Evolutionary conservation across 345 rosid genomes (phyloP), one percentile per base, ranked within the genome.

Genomic region (Arabidopsis thaliana): DNA sequence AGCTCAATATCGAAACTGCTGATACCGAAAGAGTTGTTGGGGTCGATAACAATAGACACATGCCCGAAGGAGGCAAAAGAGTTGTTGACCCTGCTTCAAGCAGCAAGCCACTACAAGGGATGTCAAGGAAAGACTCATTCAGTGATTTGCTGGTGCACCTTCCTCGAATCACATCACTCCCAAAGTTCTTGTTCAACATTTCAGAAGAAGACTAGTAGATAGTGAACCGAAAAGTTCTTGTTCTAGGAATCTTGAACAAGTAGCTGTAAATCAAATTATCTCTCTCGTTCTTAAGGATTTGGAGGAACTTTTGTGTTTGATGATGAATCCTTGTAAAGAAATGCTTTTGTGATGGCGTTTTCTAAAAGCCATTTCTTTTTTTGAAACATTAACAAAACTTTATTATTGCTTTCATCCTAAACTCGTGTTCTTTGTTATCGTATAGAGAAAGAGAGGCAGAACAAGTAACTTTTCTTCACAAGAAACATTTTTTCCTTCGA

Each of bases 51-150:
- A 60, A 77, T 45, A n/a, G 20, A 58, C 69, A 36, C 0, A 60
- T 25, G n/a, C 42, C 37, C 2, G 88, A 84, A 71, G 74, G 72
- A 73, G 71, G 75, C 48, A 40, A 38, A 8, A 81, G 45, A 50
- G 81, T 67, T 59, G 49, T 65, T 28, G 91, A 85, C 56, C 49
- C 9, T 64, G 83, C 79, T 67, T 80, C 88, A 48, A 71, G 86
- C 34, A 78, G 83, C 85, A 87, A 73, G 55, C 67, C 79, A 5
- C 0, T 61, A 40, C 58, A 80, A 2, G 95, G 93, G 52, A 94
- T 92, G 96, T 87, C 94, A 2, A 87, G 97, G 81, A 93, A 87
- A 82, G 98, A 93, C 74, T 93, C 98, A 0, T 88, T 87, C 25
- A 81, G 91, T 66, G 98, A 89, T 32, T 82, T 91, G 72, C 81